Evolutionary conservation across 768 basidiomycete species (phyloP), one percentile per base, ranked within the genome.

Genomic region (Mycena leptocephala): DNA sequence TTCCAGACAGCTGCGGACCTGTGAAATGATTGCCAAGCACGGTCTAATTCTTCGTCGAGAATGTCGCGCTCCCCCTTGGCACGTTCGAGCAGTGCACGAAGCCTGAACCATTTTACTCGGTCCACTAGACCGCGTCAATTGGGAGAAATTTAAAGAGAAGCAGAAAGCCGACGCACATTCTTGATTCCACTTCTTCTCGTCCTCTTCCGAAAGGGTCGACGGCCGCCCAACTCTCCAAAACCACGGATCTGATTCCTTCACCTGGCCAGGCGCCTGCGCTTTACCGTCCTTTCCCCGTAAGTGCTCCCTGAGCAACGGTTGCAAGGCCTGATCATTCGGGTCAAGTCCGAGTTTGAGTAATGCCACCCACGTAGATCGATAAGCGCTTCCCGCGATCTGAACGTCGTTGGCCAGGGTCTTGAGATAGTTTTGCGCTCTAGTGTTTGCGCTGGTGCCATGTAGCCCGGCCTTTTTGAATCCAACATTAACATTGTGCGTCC

Each of bases 101-200:
- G 79, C 33, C 79, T 74, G 65, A 83, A 84, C 79, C 81, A 85
- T 62, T 81, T 80, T 1, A 82, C 84, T 20, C 76, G 74, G 39
- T 74, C 78, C 78, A 81, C 81, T 82, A 28, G 3, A 10, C 33
- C 48, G 13, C 26, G 26, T 51, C 18, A 51, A 24, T 3, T 24
- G 8, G 13, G 48, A 3, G n/a, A 51, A 51, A 5, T n/a, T 24
- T 16, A 24, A 51, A 3, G n/a, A n/a, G n/a, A n/a, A n/a, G n/a
- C n/a, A n/a, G n/a, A n/a, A n/a, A n/a, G n/a, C n/a, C n/a, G n/a
- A n/a, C n/a, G n/a, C n/a, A n/a, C n/a, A n/a, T n/a, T n/a, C n/a
- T n/a, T n/a, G n/a, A n/a, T n/a, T n/a, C n/a, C n/a, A n/a, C n/a
- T n/a, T n/a, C n/a, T n/a, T n/a, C n/a, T n/a, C n/a, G n/a, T n/a